Base-by-base conservation (phyloP, 495 filamentous ascomycete species). In the Friedmanniomyces endolithicus region DNA sequence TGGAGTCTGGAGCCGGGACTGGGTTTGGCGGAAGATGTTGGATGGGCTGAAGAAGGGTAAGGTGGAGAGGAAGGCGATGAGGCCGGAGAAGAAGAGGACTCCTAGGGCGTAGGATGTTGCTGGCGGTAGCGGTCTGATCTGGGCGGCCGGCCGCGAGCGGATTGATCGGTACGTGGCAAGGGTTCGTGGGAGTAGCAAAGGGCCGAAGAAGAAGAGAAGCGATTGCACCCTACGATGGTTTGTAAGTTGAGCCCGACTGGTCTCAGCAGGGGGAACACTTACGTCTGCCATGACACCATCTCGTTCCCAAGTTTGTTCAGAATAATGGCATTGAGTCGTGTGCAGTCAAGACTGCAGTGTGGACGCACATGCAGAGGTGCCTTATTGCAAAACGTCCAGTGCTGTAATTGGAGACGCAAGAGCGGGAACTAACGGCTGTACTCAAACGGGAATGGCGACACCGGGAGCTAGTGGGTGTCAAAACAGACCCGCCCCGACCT, bases 151-250 rank as follows among this genome's bases (percentile, higher is more conserved):
- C 24, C 40, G 16, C 2, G 55, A 49, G 60, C 79, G 78, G 1
- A 79, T 53, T 37, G 73, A 72, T 59, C 85, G 82, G 70, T 90
- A 90, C 71, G 80, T 83, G 54, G 69, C 70, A 57, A 95, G 72
- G 48, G 78, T 68, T 49, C 85, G 83, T 31, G 86, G 86, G 48
- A 96, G 70, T 56, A 95, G 67, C 51, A 92, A 70, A n/a, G 90
- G 90, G 0, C 79, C 90, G 68, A 96, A 85, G 72, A 92, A 82
- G 67, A 94, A 74, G 63, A 87, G 71, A 66, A 95, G 75, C 22
- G 62, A 59, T 50, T 60, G 57, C 50, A 62, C 56, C 52, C 63
- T 65, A 52, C 7, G 3, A 22, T 3, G 19, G 11, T 20, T 19
- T 6, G 24, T 50, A 20, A 31, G 24, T 17, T 20, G 2, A 33